These are phyloP conservation scores for Colletotrichum eleusines DNA, from an alignment of 2,329 filamentous ascomycete species.

Conservation along the genomic window DNA sequence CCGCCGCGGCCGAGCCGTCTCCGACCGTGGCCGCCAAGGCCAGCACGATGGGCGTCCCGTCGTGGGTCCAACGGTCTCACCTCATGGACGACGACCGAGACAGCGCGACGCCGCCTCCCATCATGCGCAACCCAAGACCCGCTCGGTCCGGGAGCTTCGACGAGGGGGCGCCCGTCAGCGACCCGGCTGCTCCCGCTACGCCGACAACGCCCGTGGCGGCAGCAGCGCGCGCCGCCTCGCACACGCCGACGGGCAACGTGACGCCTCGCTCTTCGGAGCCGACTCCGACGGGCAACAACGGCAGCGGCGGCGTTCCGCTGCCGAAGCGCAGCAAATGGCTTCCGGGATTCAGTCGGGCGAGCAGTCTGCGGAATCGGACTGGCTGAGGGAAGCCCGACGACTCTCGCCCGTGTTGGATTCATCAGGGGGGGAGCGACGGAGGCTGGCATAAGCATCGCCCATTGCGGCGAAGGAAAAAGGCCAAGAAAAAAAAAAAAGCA, in stretches of 20 bases:
- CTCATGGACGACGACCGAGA: conserved; percentile 57
- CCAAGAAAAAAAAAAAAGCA: no score
- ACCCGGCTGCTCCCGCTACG: background rate
- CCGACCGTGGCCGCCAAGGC: conserved; percentile 31
- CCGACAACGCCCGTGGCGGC: conserved; percentile 19
- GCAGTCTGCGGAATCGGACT: conserved; percentile 48
- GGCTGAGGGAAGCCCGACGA: conserved; percentile 28
- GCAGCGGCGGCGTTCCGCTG: conserved; percentile 18
- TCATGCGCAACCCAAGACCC: conserved; percentile 57
- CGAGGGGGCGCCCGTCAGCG: conserved; percentile 30
- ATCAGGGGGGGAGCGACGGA: no score
- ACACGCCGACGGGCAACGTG: conserved; percentile 20
- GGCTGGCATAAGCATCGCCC: no score
- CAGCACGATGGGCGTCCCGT: conserved; percentile 53
- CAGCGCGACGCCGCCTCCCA: conserved; percentile 68
- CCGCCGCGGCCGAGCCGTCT: conserved; percentile 37
- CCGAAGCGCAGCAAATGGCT: conserved; percentile 50
- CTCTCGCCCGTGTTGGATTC: no score
- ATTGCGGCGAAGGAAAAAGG: no score
- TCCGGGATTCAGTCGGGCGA: conserved; percentile 48
- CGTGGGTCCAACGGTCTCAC: conserved; percentile 53
- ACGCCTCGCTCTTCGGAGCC: conserved; percentile 18
- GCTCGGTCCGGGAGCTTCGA: conserved; percentile 40
- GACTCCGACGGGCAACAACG: conserved; percentile 29
- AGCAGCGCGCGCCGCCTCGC: background rate